These are phyloP conservation scores for Hymenoscyphus albidus DNA, from an alignment of 2,329 filamentous ascomycete genomes.

Conservation along the genomic window DNA sequence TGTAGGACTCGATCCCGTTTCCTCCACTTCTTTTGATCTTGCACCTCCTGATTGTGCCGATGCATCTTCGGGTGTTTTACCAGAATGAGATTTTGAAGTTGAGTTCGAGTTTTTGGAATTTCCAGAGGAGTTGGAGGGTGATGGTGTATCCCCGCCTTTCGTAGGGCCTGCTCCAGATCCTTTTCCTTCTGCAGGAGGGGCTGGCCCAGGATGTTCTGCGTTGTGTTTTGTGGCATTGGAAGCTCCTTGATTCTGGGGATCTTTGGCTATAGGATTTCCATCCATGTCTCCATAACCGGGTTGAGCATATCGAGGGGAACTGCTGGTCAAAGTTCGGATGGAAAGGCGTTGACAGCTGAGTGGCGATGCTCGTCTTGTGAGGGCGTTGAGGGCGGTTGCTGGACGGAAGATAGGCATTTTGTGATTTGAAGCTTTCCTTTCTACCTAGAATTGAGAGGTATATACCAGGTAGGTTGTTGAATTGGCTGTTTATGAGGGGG, in stretches of 20 bases:
- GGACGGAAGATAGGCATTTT: conserved; percentile 25
- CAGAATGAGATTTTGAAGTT: conserved; percentile 1
- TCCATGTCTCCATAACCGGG: conserved; percentile 41
- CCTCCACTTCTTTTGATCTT: conserved; percentile 39
- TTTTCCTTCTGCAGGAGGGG: conserved; percentile 40
- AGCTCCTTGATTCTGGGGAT: conserved; percentile 38
- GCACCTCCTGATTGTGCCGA: conserved; percentile 40
- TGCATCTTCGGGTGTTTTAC: conserved; percentile 31
- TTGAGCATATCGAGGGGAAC: conserved; percentile 22
- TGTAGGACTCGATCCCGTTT: conserved; percentile 36
- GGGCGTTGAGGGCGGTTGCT: conserved; percentile 15
- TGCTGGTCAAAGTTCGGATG: conserved; percentile 22
- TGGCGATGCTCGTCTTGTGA: conserved; percentile 14
- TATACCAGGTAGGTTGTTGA: too few relatives aligned
- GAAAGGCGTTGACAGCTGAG: conserved; percentile 14
- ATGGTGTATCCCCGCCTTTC: conserved; percentile 31
- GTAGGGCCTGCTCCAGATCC: conserved; percentile 38
- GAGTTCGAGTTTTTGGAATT: conserved; percentile 20
- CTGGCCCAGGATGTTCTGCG: conserved; percentile 43
- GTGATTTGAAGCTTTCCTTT: neutral
- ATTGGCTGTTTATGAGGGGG: neutral
- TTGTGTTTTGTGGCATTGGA: conserved; percentile 35
- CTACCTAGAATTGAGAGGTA: neutral
- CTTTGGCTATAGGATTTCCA: conserved; percentile 37
- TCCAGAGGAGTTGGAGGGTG: neutral